phyloP scores from a whole-genome alignment of 1,284 basidiomycete species.

The Grifola frondosa region DNA sequence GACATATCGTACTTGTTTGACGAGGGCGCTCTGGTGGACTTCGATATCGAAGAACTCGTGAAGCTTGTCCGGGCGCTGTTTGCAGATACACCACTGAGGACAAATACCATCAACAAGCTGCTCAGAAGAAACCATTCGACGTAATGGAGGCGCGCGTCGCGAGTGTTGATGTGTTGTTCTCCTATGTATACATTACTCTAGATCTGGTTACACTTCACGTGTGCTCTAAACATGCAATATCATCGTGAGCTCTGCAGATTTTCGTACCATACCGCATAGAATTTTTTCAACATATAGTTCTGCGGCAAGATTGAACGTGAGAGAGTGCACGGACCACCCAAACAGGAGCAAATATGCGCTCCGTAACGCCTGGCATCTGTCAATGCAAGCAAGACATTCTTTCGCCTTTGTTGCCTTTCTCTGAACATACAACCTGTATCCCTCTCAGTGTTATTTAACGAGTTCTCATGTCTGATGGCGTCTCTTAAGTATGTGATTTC shows the following conservation, averaged over 20 bases:
- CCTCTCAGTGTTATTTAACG: too few relatives aligned
- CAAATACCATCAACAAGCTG: conserved; percentile 77
- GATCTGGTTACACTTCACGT: too few relatives aligned
- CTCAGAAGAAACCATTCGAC: conserved; percentile 52
- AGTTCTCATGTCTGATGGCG: too few relatives aligned
- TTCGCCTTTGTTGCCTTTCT: background rate
- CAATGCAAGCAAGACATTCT: background rate
- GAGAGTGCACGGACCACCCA: conserved; percentile 27
- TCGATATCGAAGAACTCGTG: conserved; percentile 81
- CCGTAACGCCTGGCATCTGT: background rate
- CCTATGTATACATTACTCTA: background rate
- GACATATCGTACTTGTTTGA: conserved; percentile 95
- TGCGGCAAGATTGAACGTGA: too few relatives aligned
- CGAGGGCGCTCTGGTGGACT: conserved; percentile 89
- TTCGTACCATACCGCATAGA: too few relatives aligned
- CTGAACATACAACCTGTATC: too few relatives aligned
- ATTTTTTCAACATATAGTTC: too few relatives aligned
- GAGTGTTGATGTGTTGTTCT: too few relatives aligned
- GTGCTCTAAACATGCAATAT: background rate
- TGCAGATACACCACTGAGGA: conserved; percentile 83
- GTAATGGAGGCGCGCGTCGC: too few relatives aligned
- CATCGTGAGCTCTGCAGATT: background rate
- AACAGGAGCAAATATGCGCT: conserved; percentile 10
- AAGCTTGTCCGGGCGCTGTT: conserved; percentile 86
- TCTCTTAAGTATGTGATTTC: too few relatives aligned